A percentile compares a stretch with the other conserved stretches of the same genome.
phyloP scores from a whole-genome alignment of 345 rosid genomes.

The Eucalyptus cloeziana region DNA sequence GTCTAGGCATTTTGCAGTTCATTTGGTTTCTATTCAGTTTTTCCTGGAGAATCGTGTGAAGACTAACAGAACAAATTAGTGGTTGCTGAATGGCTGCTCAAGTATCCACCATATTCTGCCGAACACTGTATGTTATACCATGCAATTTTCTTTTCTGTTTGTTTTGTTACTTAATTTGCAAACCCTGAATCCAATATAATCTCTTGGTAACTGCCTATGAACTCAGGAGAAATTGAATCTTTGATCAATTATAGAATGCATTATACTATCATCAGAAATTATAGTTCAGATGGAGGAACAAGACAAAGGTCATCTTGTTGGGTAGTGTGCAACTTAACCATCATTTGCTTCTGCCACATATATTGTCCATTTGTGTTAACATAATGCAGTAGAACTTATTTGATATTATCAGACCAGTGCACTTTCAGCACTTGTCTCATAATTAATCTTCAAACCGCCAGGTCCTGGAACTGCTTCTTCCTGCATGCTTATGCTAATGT shows the following conservation, averaged over 20 bases:
- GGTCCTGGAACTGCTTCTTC: background rate
- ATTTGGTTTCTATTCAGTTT: background rate
- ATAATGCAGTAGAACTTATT: background rate
- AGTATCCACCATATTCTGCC: background rate
- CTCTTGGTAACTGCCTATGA: background rate
- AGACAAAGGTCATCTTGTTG: background rate
- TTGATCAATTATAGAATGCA: background rate
- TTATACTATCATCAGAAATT: background rate
- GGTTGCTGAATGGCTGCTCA: background rate
- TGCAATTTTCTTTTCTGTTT: background rate
- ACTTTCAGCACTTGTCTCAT: background rate
- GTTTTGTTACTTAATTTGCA: background rate
- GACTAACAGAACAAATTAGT: background rate
- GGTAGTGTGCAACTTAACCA: background rate
- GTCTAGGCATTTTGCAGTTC: background rate
- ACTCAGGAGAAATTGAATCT: background rate
- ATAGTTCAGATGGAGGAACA: background rate
- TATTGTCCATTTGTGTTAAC: background rate
- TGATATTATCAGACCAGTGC: background rate
- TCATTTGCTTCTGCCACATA: background rate
- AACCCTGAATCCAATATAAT: background rate
- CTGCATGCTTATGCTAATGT: background rate
- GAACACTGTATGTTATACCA: background rate
- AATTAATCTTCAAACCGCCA: background rate
- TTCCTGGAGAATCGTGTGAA: background rate